These are phyloP conservation scores for Plenodomus tracheiphilus DNA, from an alignment of 2,329 filamentous ascomycete genomes.

Conservation along the genomic window DNA sequence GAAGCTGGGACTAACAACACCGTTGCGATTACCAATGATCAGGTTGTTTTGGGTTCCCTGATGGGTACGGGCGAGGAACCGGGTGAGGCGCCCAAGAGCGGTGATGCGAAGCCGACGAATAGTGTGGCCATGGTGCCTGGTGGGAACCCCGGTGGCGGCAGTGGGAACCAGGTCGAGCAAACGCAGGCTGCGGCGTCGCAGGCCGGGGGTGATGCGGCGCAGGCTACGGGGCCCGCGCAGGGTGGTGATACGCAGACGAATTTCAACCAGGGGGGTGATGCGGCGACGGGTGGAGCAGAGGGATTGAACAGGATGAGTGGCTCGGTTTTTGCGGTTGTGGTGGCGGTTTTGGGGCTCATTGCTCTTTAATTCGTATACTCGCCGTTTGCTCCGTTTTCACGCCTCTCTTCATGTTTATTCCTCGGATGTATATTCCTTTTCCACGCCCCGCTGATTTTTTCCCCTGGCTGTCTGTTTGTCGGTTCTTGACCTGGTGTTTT, in stretches of 20 bases:
- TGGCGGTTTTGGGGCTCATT: constrained; percentile 37
- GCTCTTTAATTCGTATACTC: no score
- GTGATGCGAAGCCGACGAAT: constrained; percentile 28
- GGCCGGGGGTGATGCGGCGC: background rate
- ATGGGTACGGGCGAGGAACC: constrained; percentile 78
- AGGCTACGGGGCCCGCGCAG: no score
- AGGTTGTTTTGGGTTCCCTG: constrained; percentile 77
- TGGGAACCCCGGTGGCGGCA: constrained; percentile 56
- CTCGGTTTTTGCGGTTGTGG: constrained; percentile 37
- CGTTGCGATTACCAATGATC: constrained; percentile 73
- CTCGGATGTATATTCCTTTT: no score
- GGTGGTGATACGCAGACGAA: constrained; percentile 7
- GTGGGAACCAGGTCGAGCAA: constrained; percentile 47
- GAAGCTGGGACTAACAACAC: constrained; percentile 69
- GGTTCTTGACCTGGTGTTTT: no score
- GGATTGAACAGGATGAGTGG: constrained; percentile 31
- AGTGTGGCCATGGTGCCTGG: constrained; percentile 58
- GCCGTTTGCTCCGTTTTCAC: no score
- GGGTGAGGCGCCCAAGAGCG: constrained; percentile 47
- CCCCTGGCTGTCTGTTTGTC: no score
- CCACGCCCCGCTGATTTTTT: no score
- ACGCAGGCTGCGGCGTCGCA: constrained; percentile 15
- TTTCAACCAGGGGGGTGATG: constrained; percentile 24
- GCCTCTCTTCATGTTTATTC: no score
- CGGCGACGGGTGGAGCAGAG: constrained; percentile 11